Evolutionary conservation across 176 grass and related monocot genomes (phyloP), one percentile per base, ranked within the genome.

Genomic region (Thalia dealbata): DNA sequence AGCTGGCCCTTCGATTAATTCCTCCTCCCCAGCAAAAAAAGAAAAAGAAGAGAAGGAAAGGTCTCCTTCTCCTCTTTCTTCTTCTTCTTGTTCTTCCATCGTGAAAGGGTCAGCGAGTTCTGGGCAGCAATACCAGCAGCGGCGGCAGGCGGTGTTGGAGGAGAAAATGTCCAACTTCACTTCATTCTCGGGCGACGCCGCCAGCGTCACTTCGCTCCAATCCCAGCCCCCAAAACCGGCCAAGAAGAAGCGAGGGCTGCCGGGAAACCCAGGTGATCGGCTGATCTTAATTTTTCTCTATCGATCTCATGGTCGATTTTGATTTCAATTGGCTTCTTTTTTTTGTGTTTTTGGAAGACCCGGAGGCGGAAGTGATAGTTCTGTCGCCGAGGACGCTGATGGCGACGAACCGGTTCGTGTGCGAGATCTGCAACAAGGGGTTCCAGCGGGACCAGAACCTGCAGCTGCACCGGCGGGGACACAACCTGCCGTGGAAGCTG

Each of bases 371-470:
- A 61, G 72, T 74, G 35, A 76, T 76, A 67, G 61, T 61, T n/a
- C 61, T 76, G 42, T 76, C 74, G 14, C 74, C 74, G 16, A 65
- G 52, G 45, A 38, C 74, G 18, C 61, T 76, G 43, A 67, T 76
- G 74, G 46, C 74, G 42, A 76, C 74, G 15, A 76, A 76, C 50
- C 48, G 74, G 61, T 76, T 76, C 64, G 61, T 76, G 61, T 76
- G 74, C 50, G 74, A 76, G 58, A 66, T 76, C 74, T 76, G 74
- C 74, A 76, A 65, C 74, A 76, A 76, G 24, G 74, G 74, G 8
- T 76, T 76, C 29, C 74, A 66, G 12, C 65, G 74, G 44, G 74
- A 76, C 44, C 74, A 76, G 45, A 76, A 76, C 61, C 74, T 76
- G 3, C 74, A 76, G 44, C 61, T 76, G 60, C 74, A 76, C 61